Evolutionary conservation across 2,329 filamentous ascomycete genomes (phyloP).

Genomic region (Diaporthe destruens): DNA sequence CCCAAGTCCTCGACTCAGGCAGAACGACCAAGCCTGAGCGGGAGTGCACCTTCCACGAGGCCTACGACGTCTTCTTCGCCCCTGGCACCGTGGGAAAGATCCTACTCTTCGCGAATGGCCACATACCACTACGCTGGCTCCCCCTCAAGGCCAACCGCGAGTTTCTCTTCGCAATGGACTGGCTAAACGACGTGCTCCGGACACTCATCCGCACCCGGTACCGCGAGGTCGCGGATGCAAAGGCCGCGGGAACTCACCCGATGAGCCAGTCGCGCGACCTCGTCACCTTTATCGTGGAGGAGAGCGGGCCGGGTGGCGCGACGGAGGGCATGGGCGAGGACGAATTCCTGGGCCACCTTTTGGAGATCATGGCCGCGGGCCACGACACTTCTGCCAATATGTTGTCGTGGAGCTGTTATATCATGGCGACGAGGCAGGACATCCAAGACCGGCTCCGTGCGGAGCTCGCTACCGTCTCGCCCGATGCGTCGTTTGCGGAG

Average conservation of each 20-base stretch:
- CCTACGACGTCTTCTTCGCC: conserved; percentile 51
- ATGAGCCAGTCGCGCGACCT: conserved; percentile 44
- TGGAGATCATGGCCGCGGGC: conserved; percentile 47
- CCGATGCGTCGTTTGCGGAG: conserved; percentile 38
- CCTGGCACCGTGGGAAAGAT: conserved; percentile 47
- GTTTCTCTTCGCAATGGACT: conserved; percentile 52
- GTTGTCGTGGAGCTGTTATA: conserved; percentile 51
- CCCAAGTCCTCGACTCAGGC: not conserved
- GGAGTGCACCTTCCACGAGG: conserved; percentile 46
- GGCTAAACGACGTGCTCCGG: conserved; percentile 52
- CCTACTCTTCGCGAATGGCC: conserved; percentile 49
- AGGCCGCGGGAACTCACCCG: conserved; percentile 42
- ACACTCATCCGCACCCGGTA: conserved; percentile 49
- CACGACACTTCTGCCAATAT: conserved; percentile 53
- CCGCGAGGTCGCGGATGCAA: conserved; percentile 46
- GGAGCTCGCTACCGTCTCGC: conserved; percentile 46
- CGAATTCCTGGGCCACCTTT: conserved; percentile 46
- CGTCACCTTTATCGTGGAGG: conserved; percentile 48
- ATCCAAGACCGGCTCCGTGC: conserved; percentile 51
- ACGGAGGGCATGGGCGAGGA: conserved; percentile 44
- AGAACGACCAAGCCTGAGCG: not conserved
- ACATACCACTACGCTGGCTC: conserved; percentile 47
- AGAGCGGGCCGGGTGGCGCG: conserved; percentile 39
- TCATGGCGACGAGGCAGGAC: conserved; percentile 48
- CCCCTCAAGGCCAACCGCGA: conserved; percentile 55